Evolutionary conservation across 345 rosid genomes (phyloP).

Genomic region (Syzygium aqueum): DNA sequence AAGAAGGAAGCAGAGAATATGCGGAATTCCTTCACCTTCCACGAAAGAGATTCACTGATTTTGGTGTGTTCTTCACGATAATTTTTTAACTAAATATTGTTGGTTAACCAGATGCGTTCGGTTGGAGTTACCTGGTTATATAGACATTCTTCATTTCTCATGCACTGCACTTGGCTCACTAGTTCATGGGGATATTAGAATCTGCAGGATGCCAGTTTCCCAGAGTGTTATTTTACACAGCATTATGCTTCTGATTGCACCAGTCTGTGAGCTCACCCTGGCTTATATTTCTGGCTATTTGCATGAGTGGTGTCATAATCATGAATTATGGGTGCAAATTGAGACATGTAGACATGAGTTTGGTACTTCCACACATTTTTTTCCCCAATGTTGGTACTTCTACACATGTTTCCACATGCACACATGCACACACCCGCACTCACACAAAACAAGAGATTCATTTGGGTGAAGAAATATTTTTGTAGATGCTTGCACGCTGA

Average conservation of each 20-base stretch:
- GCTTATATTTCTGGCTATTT: background rate
- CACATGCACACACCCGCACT: background rate
- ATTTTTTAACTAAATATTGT: background rate
- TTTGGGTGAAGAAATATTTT: background rate
- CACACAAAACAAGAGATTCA: background rate
- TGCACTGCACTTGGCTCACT: background rate
- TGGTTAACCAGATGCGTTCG: background rate
- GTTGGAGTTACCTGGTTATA: background rate
- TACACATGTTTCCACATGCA: background rate
- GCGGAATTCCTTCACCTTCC: conserved; percentile 97
- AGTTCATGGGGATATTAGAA: background rate
- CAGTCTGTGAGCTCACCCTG: background rate
- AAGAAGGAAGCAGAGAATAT: conserved; percentile 87
- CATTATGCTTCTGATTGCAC: background rate
- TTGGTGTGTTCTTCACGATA: conserved; percentile 30
- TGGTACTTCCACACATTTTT: background rate
- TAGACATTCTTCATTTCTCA: background rate
- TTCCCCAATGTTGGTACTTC: background rate
- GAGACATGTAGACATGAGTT: background rate
- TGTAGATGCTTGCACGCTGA: background rate
- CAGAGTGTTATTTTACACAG: background rate
- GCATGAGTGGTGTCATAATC: background rate
- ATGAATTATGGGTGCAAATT: background rate
- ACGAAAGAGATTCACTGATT: conserved; percentile 77
- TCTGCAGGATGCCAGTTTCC: background rate